Percentiles rank a stretch among this genome's conserved stretches.
These are phyloP conservation scores for Telopea speciosissima DNA, from an alignment of 177 flowering plant species.

Conservation along the genomic window DNA sequence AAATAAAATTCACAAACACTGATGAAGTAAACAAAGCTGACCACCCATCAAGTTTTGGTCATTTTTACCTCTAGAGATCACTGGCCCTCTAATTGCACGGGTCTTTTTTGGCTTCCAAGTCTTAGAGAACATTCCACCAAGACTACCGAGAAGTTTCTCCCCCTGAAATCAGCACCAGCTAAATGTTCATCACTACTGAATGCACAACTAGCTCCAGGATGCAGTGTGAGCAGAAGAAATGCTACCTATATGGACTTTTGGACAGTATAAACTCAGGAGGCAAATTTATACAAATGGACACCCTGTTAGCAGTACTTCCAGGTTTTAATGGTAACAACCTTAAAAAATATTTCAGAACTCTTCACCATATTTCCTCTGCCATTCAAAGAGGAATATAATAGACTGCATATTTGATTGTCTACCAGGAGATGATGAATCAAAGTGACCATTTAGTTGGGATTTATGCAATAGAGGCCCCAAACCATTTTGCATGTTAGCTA, in stretches of 20 bases:
- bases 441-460: not conserved
- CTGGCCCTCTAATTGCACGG: slow-evolving; percentile 58
- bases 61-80: slow-evolving; percentile 34
- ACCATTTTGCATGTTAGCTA: not conserved
- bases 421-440: not conserved
- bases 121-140: slow-evolving; percentile 87
- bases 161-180: slow-evolving; percentile 31
- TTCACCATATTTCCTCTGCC: not conserved
- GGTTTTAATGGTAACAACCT: not conserved
- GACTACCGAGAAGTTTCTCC: slow-evolving; percentile 59
- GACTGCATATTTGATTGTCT: not conserved
- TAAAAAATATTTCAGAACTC: not conserved
- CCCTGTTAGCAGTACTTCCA: not conserved
- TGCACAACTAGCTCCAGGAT: not conserved
- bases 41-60: not conserved
- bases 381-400: not conserved
- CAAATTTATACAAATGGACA: not conserved
- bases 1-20: not conserved
- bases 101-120: slow-evolving; percentile 94
- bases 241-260: not conserved
- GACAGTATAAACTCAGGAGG: not conserved
- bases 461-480: not conserved
- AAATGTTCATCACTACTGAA: not conserved
- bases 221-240: not conserved
- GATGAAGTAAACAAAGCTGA: not conserved